Evolutionary conservation across 495 filamentous ascomycete genomes (phyloP).

Genomic region (Neurospora sp.): DNA sequence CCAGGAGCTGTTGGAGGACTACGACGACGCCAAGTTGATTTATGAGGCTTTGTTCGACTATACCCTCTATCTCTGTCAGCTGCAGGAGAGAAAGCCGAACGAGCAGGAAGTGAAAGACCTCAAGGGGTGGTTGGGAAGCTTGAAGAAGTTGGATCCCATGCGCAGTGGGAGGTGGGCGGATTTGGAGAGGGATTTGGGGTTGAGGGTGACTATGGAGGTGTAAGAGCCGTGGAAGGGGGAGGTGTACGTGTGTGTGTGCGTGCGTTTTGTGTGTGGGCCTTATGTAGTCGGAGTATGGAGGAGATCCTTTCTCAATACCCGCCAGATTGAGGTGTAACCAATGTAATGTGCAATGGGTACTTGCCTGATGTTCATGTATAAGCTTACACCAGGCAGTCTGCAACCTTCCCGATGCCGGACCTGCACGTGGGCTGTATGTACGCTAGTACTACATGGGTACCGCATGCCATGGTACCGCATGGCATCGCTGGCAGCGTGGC

Average conservation of each 20-base stretch:
- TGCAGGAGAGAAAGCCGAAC: conserved; percentile 27
- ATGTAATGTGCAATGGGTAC: neutral
- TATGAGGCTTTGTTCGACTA: conserved; percentile 67
- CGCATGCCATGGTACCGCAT: neutral
- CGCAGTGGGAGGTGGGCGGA: conserved; percentile 60
- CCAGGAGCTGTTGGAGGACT: conserved; percentile 63
- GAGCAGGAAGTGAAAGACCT: conserved; percentile 37
- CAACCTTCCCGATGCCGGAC: neutral
- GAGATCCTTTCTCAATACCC: neutral
- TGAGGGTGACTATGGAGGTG: conserved; percentile 3
- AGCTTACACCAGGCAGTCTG: neutral
- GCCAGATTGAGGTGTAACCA: neutral
- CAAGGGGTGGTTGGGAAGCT: conserved; percentile 47
- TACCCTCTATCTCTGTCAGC: conserved; percentile 37
- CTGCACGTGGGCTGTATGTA: neutral
- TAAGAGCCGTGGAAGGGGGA: neutral
- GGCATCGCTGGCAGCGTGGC: neutral
- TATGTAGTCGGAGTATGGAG: neutral
- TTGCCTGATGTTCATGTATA: neutral
- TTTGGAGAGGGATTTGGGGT: conserved; percentile 34
- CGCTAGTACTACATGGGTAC: neutral
- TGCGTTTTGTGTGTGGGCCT: no score
- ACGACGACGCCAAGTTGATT: conserved; percentile 68
- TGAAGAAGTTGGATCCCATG: conserved; percentile 60
- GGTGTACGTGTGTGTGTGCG: neutral